A percentile compares a stretch with the other conserved stretches of the same genome.
These are phyloP conservation scores for Xerocomellus chrysenteron DNA, from an alignment of 768 basidiomycete species.

Conservation along the genomic window DNA sequence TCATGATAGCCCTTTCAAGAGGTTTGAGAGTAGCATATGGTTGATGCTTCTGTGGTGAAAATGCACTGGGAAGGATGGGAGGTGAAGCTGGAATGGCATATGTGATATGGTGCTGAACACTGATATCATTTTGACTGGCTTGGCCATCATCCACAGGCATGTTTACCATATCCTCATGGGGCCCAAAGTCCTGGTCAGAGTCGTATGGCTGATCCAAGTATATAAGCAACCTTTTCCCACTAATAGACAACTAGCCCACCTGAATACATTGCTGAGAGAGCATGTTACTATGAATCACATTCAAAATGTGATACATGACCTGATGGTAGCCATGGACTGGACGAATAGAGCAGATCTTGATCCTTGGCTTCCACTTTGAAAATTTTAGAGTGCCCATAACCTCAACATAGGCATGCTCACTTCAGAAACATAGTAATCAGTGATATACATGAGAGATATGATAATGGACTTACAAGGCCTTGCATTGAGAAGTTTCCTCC, in stretches of 20 bases:
- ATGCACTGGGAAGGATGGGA: slow-evolving; percentile 12
- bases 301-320: slow-evolving; percentile 26
- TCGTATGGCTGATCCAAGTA: slow-evolving; percentile 7
- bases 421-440: slow-evolving; percentile 1
- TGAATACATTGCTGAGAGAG: slow-evolving; percentile 5
- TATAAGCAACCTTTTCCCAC: not conserved
- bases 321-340: slow-evolving; percentile 22
- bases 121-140: not conserved
- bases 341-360: slow-evolving; percentile 16
- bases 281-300: slow-evolving; percentile 18
- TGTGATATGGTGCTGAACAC: not conserved
- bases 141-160: not conserved
- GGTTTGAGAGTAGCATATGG: slow-evolving; percentile 20
- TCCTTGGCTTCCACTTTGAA: not conserved
- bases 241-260: slow-evolving; percentile 5
- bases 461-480: slow-evolving; percentile 16
- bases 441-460: not conserved
- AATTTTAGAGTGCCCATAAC: slow-evolving; percentile 1
- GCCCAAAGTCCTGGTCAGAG: not conserved
- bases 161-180: not conserved
- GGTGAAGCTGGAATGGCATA: not conserved
- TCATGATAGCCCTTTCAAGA: slow-evolving; percentile 19
- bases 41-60: slow-evolving; percentile 20
- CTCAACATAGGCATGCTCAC: slow-evolving; percentile 22
- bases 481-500: slow-evolving; percentile 4